phyloP scores from a whole-genome alignment of 1,284 basidiomycete genomes.

The Cutaneotrichosporon curvatum region DNA sequence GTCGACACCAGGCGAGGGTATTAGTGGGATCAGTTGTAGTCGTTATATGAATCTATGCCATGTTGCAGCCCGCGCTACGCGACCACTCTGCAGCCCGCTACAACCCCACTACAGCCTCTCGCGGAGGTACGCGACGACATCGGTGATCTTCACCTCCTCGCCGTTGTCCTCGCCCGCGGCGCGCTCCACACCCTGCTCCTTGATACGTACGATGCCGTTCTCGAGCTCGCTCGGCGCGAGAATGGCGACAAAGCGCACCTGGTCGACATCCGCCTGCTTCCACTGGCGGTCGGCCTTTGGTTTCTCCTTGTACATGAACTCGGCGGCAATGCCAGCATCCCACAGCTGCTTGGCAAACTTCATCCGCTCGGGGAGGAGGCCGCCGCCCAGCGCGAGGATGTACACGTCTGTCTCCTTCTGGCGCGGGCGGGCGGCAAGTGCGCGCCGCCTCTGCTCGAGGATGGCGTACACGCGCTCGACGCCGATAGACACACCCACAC shows the following conservation, averaged over 20 bases:
- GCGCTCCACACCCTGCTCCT: slow-evolving; percentile 77
- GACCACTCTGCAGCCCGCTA: background rate
- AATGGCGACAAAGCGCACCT: slow-evolving; percentile 85
- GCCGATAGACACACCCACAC: slow-evolving; percentile 89
- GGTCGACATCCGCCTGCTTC: slow-evolving; percentile 82
- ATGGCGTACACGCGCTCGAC: slow-evolving; percentile 94
- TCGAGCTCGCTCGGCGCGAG: slow-evolving; percentile 80
- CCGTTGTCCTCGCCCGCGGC: slow-evolving; percentile 56
- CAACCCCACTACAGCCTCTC: slow-evolving; percentile 14
- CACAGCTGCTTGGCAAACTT: slow-evolving; percentile 73
- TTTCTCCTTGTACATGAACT: slow-evolving; percentile 88
- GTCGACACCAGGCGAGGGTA: slow-evolving; percentile 5
- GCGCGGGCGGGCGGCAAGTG: slow-evolving; percentile 55
- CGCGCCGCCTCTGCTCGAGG: slow-evolving; percentile 76
- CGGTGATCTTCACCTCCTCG: slow-evolving; percentile 60
- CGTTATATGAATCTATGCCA: too few species aligned
- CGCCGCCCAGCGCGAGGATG: slow-evolving; percentile 84
- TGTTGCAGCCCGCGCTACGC: too few species aligned
- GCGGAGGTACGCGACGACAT: slow-evolving; percentile 62
- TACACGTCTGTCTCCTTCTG: slow-evolving; percentile 92
- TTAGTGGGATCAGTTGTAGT: too few species aligned
- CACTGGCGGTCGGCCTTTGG: slow-evolving; percentile 84
- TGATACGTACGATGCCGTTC: slow-evolving; percentile 77
- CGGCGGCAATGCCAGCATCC: slow-evolving; percentile 85
- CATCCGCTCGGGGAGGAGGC: slow-evolving; percentile 75